Base-by-base conservation (phyloP, 495 filamentous ascomycete species). In the Penicillium maclennaniae region DNA sequence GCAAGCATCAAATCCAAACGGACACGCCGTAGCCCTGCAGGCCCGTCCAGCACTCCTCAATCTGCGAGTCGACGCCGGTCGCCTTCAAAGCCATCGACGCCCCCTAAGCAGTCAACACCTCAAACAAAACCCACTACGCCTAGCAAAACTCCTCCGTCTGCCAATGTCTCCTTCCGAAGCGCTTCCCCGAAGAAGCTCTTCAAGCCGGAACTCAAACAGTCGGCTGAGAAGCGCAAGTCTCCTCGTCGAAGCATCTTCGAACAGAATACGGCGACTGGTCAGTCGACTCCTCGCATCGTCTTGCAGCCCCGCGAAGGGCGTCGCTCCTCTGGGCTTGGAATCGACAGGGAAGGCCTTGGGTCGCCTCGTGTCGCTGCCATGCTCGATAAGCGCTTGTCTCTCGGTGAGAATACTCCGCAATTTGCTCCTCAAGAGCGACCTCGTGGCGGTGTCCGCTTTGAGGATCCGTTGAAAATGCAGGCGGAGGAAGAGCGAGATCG, bases 361-460 rank as follows among this genome's bases (percentile, higher is more conserved):
- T 95, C 89, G 4, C 89, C 89, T 7, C 81, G 79, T 15, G 82
- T 95, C 31, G 80, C 86, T 14, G 86, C 81, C 20, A 78, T 91
- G 21, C 79, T 93, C 31, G 87, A 90, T 43, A 81, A 83, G 45
- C 81, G 89, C 40, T 79, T 74, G 39, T 89, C 87, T 7, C 84
- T 95, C 51, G 81, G 83, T 25, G 84, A 91, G 46, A 73, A 75
- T 15, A 80, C 87, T 10, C 70, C 73, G 5, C 68, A 75, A 7
- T 92, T 93, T 60, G 68, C 82, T 44, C 81, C 85, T 31, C 69
- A 76, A 23, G 66, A 73, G 16, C 67, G 58, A 37, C 38, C 62
- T 15, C 72, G 51, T 56, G 78, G 62, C 56, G 77, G 57, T 31
- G 84, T 88, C 41, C 77, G 81, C 31, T 88, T 90, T 53, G 79